Evolutionary conservation across 1,284 basidiomycete genomes (phyloP).

Genomic region (Cryptococcus hybrid): DNA sequence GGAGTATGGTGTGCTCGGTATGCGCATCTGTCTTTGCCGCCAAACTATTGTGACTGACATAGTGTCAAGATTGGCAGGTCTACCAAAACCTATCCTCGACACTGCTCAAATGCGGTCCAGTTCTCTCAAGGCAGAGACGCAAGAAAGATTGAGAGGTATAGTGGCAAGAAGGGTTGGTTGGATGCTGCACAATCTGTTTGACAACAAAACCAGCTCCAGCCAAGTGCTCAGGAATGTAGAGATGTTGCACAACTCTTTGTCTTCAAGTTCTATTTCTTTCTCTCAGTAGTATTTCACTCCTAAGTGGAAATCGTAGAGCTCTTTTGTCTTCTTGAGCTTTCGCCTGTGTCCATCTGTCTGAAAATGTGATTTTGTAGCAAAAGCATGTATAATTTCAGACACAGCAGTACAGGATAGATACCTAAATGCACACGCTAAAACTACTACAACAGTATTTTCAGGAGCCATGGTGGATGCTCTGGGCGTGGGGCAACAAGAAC

Average conservation of each 20-base stretch:
- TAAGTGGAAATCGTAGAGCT: too few relatives aligned
- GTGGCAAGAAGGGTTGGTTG: conserved; percentile 14
- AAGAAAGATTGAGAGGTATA: conserved; percentile 15
- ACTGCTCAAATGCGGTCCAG: conserved; percentile 60
- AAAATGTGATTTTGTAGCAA: too few relatives aligned
- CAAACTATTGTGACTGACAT: not conserved
- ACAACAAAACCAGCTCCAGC: not conserved
- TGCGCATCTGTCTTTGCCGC: conserved; percentile 6
- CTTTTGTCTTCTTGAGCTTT: too few relatives aligned
- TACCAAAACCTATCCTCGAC: conserved; percentile 66
- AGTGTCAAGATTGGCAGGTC: conserved; percentile 60
- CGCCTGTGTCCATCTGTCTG: too few relatives aligned
- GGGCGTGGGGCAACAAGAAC: too few relatives aligned
- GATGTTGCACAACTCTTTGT: conserved; percentile 9
- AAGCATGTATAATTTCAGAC: too few relatives aligned
- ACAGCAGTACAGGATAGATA: too few relatives aligned
- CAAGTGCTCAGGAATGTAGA: conserved; percentile 7
- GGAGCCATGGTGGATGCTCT: too few relatives aligned
- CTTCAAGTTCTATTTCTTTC: too few relatives aligned
- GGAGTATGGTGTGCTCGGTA: conserved; percentile 80
- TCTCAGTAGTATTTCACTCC: too few relatives aligned
- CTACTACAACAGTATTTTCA: too few relatives aligned
- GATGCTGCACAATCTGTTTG: conserved; percentile 14
- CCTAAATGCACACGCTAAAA: too few relatives aligned
- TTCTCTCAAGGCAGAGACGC: conserved; percentile 55